Conservation (phyloP, 148 eudicot genomes). For the Rhododendron griersonianum region DNA sequence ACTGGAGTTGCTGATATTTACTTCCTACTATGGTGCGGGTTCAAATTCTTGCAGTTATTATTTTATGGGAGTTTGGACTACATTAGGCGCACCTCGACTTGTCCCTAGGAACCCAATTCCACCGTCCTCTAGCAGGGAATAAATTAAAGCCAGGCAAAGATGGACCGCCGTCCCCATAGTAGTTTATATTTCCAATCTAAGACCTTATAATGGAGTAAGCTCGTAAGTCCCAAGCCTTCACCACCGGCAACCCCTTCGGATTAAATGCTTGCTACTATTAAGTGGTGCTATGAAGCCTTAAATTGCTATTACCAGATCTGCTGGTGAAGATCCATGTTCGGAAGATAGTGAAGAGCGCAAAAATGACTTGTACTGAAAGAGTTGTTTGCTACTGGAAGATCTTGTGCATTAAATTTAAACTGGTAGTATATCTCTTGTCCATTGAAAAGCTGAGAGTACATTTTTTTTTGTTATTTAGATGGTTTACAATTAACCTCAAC, state of each 20-base stretch:
- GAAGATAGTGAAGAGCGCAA: not conserved
- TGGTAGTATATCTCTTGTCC: not conserved
- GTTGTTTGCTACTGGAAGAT: not conserved
- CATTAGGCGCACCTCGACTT: too few relatives aligned
- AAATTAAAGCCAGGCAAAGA: too few relatives aligned
- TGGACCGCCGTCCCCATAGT: too few relatives aligned
- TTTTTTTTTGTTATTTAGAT: not conserved
- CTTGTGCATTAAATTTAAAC: not conserved
- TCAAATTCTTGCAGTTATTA: not conserved
- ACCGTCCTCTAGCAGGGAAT: too few relatives aligned
- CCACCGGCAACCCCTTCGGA: too few relatives aligned
- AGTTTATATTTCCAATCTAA: too few relatives aligned
- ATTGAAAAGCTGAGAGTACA: not conserved
- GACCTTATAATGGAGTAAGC: too few relatives aligned
- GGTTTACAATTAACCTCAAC: not conserved
- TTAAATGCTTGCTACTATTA: not conserved
- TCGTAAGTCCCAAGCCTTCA: too few relatives aligned
- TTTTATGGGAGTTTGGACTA: too few relatives aligned
- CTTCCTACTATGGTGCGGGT: not conserved
- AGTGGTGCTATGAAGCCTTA: constrained; percentile 2
- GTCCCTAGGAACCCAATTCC: too few relatives aligned
- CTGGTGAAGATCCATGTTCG: not conserved
- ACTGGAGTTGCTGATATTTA: not conserved
- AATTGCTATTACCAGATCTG: not conserved
- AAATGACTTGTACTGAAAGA: not conserved